Base-by-base conservation (phyloP, 129 eudicot species). In the Lactuca saligna region DNA sequence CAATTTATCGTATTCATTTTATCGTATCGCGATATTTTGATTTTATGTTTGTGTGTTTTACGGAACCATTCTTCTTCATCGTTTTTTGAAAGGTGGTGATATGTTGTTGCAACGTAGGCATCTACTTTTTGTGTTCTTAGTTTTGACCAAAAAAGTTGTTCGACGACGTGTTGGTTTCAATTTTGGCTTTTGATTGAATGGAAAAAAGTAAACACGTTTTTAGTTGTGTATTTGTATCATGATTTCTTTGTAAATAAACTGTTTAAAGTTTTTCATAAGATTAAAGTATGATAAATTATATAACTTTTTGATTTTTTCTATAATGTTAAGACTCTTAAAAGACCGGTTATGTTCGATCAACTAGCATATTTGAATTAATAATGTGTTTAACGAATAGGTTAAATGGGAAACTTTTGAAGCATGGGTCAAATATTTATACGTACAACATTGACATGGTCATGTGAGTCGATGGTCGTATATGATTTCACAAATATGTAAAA, bases 31-130 rank as follows among this genome's bases (percentile, higher is more conserved):
- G 48, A 60, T 9, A 60, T 60, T 60, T 35, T 34, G 29, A 2
- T 6, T 60, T 60, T 60, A 39, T 17, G 29, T 60, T 60, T 60
- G 48, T 48, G 65, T 35, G 65, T 60, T 60, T 33, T 60, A 44
- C 29, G 13, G 65, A 60, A 60, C 65, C 7, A 41, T 60, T 60
- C 48, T 60, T 34, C 48, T 41, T 60, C 64, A 13, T 59, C 44
- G 20, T 32, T 6, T 5, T 58, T 39, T 7, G 62, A 29, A 9
- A 57, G 38, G 62, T 32, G 34, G 62, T 29, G 62, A 29, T 57
- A 10, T 57, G 62, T 8, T 57, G 17, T 38, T n/a, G 41, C 17
- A 16, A 32, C 17, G 7, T 57, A 58, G 63, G 63, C 11, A 16
- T 7, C 17, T 15, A 58, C 11, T 6, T 58, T 4, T 12, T 11